Evolutionary conservation across 768 basidiomycete species (phyloP), one percentile per base, ranked within the genome.

Genomic region (Dioszegia crocea): DNA sequence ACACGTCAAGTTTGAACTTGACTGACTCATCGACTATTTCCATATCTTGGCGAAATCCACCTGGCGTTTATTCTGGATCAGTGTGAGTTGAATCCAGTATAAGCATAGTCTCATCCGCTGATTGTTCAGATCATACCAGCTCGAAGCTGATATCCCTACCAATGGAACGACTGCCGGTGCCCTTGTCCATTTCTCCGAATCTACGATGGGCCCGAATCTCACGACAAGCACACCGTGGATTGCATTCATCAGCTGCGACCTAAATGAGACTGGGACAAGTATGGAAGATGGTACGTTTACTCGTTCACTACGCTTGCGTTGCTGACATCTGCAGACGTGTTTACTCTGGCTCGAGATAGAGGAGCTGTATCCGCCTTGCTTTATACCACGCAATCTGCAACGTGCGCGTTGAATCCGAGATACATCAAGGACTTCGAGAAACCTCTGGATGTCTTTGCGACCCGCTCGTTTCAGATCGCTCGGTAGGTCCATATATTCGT

Each of bases 191-290:
- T 93, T 94, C 67, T 83, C 85, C 0, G 91, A 91, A 70, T 80
- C 81, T 16, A 46, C 49, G 79, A 80, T 81, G 57, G 74, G 65
- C 24, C 49, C 53, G 54, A 70, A 66, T 59, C 33, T 61, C 26
- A 64, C 71, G 83, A 87, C 88, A 2, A 80, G 78, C 4, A 89
- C 91, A 0, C 90, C 92, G 3, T 96, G 91, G 91, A 88, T 96
- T 66, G 92, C 92, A 12, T 81, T 92, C 63, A 83, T 96, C 48
- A 83, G 85, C 2, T 94, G 91, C 75, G 91, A 93, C 70, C 70
- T 73, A 56, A 91, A 92, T 74, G 81, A 85, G 17, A 88, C 88
- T 16, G 78, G 82, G 59, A 79, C 83, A 21, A 73, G 71, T 45
- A 52, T 66, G 47, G 67, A 75, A 46, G 71, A 67, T 73, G 73